Conservation (phyloP, 305 asterid species). For the Solanum hybrid region DNA sequence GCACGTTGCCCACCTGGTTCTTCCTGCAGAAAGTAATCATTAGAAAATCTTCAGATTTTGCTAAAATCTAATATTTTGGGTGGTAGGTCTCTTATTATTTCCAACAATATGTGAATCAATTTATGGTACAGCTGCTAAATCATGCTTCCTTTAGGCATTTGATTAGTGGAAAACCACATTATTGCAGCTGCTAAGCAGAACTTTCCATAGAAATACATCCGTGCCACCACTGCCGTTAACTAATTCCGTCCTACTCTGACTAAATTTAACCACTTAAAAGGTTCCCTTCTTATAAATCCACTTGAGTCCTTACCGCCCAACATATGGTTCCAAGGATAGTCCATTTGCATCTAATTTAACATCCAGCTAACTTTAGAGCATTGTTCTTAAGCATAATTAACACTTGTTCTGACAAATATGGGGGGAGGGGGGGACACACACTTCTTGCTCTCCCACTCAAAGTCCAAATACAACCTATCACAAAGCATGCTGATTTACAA, state of each 20-base stretch:
- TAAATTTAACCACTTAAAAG: neutral
- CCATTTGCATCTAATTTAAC: neutral
- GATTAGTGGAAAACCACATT: neutral
- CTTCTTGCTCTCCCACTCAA: neutral
- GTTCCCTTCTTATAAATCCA: neutral
- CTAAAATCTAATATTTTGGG: neutral
- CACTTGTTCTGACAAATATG: neutral
- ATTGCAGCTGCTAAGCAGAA: neutral
- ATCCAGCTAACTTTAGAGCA: neutral
- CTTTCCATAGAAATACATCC: neutral
- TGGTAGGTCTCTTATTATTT: neutral
- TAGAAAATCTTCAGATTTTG: neutral
- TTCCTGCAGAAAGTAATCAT: conserved; percentile 43
- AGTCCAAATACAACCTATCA: neutral
- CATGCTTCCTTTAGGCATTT: neutral
- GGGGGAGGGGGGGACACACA: neutral
- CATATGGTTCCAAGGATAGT: neutral
- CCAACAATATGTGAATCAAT: neutral
- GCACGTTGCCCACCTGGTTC: conserved; percentile 99
- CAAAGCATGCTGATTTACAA: neutral
- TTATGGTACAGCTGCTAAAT: neutral
- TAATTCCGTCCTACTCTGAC: neutral
- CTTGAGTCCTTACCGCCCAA: neutral
- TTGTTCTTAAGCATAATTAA: neutral
- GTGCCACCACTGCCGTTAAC: neutral